These are phyloP conservation scores for Saccharomycopsis fermentans DNA, from an alignment of 805 yeast genomes.

Conservation along the genomic window DNA sequence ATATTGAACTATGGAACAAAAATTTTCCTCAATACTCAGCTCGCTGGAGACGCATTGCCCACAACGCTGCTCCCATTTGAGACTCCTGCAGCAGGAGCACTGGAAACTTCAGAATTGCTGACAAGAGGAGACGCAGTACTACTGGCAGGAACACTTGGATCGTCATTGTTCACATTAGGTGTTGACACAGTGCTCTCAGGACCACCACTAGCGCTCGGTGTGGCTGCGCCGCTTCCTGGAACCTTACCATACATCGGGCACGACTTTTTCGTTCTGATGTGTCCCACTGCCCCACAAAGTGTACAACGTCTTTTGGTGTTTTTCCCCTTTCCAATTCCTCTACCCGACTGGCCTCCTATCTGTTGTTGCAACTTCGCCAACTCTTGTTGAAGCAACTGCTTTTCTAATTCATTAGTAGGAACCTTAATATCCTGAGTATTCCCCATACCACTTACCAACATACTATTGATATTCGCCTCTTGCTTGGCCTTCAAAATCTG, in stretches of 20 bases:
- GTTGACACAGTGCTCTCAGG: neutral
- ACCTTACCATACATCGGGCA: conserved; percentile 76
- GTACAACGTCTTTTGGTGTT: conserved; percentile 78
- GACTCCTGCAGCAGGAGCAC: neutral
- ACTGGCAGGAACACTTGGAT: neutral
- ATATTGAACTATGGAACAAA: too few species aligned
- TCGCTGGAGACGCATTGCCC: neutral
- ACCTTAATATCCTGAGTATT: conserved; percentile 28
- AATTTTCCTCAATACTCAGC: neutral
- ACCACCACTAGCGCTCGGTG: neutral
- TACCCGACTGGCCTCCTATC: conserved; percentile 30
- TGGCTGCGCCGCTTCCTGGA: neutral
- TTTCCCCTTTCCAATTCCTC: conserved; percentile 64
- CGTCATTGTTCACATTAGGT: neutral
- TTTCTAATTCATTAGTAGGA: conserved; percentile 76
- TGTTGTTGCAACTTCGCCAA: conserved; percentile 75
- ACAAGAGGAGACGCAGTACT: neutral
- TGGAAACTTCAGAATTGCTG: neutral
- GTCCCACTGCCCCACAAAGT: conserved; percentile 92
- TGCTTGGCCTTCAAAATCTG: conserved; percentile 21
- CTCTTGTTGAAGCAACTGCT: conserved; percentile 70
- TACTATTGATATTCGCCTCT: conserved; percentile 34
- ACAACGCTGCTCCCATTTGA: neutral
- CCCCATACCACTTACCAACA: neutral
- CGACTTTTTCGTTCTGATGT: conserved; percentile 74